Percentiles rank a stretch among this genome's conserved stretches.
phyloP scores from a whole-genome alignment of 495 filamentous ascomycete species.

The Bombardia bombarda region DNA sequence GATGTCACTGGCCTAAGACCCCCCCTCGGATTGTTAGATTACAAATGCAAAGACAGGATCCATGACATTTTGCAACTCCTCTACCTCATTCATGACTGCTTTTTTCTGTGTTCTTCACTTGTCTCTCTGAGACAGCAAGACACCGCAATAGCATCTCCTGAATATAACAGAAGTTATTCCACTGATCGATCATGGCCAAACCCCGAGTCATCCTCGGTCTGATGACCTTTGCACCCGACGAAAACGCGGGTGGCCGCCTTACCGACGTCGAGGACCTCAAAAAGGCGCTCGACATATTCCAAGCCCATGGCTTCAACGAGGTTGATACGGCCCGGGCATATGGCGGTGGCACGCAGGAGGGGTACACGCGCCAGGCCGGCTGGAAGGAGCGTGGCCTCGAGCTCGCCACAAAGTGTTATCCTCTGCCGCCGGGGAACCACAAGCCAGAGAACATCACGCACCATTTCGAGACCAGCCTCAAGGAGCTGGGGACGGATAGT shows the following conservation, averaged over 20 bases:
- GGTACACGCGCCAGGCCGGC: slow-evolving; percentile 59
- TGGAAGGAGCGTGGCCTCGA: slow-evolving; percentile 70
- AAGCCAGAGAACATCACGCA: slow-evolving; percentile 15
- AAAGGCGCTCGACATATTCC: slow-evolving; percentile 52
- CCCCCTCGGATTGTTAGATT: too few relatives aligned
- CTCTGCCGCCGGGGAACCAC: slow-evolving; percentile 21
- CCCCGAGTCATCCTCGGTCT: slow-evolving; percentile 42
- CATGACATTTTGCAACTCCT: too few relatives aligned
- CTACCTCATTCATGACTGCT: too few relatives aligned
- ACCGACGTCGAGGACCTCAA: slow-evolving; percentile 58
- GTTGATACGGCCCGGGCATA: slow-evolving; percentile 67
- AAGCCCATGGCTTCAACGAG: slow-evolving; percentile 54
- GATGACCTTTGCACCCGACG: slow-evolving; percentile 41
- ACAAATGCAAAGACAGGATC: too few relatives aligned
- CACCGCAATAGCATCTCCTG: too few relatives aligned
- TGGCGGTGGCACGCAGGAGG: slow-evolving; percentile 63
- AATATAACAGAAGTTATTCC: too few relatives aligned
- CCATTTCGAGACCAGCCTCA: slow-evolving; percentile 53
- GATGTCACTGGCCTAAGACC: too few relatives aligned
- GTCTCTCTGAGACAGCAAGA: too few relatives aligned
- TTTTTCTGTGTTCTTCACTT: too few relatives aligned
- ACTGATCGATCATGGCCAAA: slow-evolving; percentile 11
- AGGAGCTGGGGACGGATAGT: slow-evolving; percentile 58
- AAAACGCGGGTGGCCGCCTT: slow-evolving; percentile 35
- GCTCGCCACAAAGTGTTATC: slow-evolving; percentile 61